Conservation (phyloP, 2,329 filamentous ascomycete genomes). For the Calonectria pseudoreteaudii region DNA sequence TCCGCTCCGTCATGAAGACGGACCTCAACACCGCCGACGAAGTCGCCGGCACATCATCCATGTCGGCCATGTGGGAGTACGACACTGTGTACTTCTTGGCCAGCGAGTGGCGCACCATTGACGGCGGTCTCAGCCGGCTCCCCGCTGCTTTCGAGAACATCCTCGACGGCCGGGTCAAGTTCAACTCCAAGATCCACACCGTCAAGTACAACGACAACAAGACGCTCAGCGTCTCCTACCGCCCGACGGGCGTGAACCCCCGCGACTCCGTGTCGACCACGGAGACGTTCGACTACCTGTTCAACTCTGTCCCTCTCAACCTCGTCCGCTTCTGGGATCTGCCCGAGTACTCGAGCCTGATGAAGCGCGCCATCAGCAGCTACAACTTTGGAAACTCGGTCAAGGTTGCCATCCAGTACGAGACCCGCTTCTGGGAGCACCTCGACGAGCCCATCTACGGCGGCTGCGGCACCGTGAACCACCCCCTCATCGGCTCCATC, state of each 20-base stretch:
- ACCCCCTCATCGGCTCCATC: slow-evolving; percentile 30
- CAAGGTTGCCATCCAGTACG: slow-evolving; percentile 66
- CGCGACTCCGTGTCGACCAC: slow-evolving; percentile 37
- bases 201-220: slow-evolving; percentile 38
- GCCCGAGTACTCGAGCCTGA: slow-evolving; percentile 47
- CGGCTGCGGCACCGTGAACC: slow-evolving; percentile 51
- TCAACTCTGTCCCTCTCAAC: slow-evolving; percentile 52
- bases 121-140: slow-evolving; percentile 50
- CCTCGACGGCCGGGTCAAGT: slow-evolving; percentile 39
- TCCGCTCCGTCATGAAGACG: slow-evolving; percentile 49
- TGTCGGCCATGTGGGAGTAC: slow-evolving; percentile 47
- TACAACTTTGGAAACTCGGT: slow-evolving; percentile 41
- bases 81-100: slow-evolving; percentile 43
- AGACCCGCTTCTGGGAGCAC: slow-evolving; percentile 57
- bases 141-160: slow-evolving; percentile 50
- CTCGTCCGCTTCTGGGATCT: slow-evolving; percentile 52
- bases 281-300: slow-evolving; percentile 52
- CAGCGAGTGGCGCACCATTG: slow-evolving; percentile 43
- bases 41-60: slow-evolving; percentile 38
- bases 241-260: slow-evolving; percentile 34
- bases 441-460: slow-evolving; percentile 48
- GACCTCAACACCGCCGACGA: slow-evolving; percentile 53
- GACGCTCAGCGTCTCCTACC: slow-evolving; percentile 35
- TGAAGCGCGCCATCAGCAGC: slow-evolving; percentile 42
- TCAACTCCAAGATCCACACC: slow-evolving; percentile 38